A percentile compares a stretch with the other conserved stretches of the same genome.
phyloP scores from a whole-genome alignment of 306 rosid species.

The Luffa aegyptiaca region DNA sequence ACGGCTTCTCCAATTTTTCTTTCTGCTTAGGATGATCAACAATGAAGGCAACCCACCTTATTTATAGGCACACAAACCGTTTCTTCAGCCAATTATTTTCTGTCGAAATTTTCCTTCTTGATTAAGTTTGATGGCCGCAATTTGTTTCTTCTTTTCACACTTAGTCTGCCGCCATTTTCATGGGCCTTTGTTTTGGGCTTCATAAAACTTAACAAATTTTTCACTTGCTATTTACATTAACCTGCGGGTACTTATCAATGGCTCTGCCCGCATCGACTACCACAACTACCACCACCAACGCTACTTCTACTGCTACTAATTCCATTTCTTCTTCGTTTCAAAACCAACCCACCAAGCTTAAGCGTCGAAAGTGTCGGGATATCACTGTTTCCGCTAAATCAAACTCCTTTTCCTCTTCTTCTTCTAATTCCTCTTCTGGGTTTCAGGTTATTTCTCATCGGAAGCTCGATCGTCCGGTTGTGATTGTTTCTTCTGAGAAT shows the following conservation, averaged over 20 bases:
- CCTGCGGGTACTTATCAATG: constrained; percentile 29
- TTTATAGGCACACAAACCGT: too few relatives aligned
- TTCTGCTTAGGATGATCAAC: too few relatives aligned
- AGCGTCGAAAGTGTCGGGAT: constrained; percentile 51
- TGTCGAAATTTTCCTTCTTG: too few relatives aligned
- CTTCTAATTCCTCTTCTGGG: constrained; percentile 3
- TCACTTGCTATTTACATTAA: not conserved
- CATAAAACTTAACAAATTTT: too few relatives aligned
- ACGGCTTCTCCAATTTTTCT: too few relatives aligned
- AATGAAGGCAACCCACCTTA: too few relatives aligned
- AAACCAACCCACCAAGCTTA: constrained; percentile 54
- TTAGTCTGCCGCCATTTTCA: too few relatives aligned
- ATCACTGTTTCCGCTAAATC: constrained; percentile 26
- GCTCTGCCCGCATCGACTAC: constrained; percentile 29
- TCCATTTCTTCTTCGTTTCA: constrained; percentile 20
- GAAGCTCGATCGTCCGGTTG: constrained; percentile 27
- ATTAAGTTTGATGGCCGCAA: too few relatives aligned
- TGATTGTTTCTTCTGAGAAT: constrained; percentile 23
- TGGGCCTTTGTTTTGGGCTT: too few relatives aligned
- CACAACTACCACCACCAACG: constrained; percentile 16
- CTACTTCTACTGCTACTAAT: constrained; percentile 20
- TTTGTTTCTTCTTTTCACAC: too few relatives aligned
- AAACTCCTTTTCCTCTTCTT: constrained; percentile 3
- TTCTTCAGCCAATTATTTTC: too few relatives aligned
- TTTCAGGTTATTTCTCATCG: constrained; percentile 2